These are phyloP conservation scores for Wickerhamiella cacticola DNA, from an alignment of 805 yeast genomes.

Conservation along the genomic window DNA sequence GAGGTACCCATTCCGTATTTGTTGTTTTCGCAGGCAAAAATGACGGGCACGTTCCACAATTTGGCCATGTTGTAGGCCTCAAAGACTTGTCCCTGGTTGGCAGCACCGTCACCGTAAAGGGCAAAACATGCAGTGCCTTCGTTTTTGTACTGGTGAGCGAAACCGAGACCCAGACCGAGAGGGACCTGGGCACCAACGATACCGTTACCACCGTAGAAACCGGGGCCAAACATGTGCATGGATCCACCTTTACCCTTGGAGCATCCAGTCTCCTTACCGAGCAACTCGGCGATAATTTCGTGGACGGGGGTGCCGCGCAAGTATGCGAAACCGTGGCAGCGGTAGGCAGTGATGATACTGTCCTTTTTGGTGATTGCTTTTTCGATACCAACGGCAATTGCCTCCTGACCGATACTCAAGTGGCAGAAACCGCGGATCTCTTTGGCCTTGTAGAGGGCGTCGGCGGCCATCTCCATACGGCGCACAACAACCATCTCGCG, in stretches of 20 bases:
- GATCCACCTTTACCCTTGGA: slow-evolving; percentile 99
- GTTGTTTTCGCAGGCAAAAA: slow-evolving; percentile 96
- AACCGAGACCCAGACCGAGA: slow-evolving; percentile 95
- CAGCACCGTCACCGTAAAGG: slow-evolving; percentile 97
- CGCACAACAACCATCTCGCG: slow-evolving; percentile 80
- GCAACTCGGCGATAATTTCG: slow-evolving; percentile 82
- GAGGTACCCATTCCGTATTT: slow-evolving; percentile 99
- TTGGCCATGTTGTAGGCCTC: slow-evolving; percentile 99
- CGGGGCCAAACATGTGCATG: slow-evolving; percentile 95
- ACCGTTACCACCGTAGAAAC: slow-evolving; percentile 98
- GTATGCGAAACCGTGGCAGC: slow-evolving; percentile 98
- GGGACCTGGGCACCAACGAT: slow-evolving; percentile 99
- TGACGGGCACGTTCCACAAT: slow-evolving; percentile 90
- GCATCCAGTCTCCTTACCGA: slow-evolving; percentile 94
- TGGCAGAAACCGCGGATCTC: slow-evolving; percentile 99
- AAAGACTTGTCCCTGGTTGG: slow-evolving; percentile 98
- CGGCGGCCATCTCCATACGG: slow-evolving; percentile 99
- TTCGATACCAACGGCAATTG: slow-evolving; percentile 97
- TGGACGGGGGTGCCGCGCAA: slow-evolving; percentile 91
- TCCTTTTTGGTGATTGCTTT: slow-evolving; percentile 78
- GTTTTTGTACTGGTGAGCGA: slow-evolving; percentile 88
- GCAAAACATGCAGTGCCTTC: slow-evolving; percentile 68
- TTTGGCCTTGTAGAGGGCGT: slow-evolving; percentile 95
- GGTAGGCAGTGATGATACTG: slow-evolving; percentile 88
- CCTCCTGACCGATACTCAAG: slow-evolving; percentile 96